Base-by-base conservation (phyloP, 108 stramenopile genomes). In the Nannochloropsis gaditana region DNA sequence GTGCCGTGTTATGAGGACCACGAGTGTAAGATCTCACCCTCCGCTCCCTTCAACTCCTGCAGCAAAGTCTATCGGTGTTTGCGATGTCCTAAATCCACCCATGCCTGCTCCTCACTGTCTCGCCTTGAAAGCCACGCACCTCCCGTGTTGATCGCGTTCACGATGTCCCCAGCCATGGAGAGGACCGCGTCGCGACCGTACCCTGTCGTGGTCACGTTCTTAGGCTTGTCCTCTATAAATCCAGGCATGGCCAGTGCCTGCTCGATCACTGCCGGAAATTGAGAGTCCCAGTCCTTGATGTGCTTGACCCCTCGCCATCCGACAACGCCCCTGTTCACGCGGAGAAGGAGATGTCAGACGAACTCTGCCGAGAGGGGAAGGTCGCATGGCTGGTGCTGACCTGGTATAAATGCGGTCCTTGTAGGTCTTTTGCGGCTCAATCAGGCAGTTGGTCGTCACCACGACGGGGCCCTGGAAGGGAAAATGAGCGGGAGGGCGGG, bases 381-480 rank as follows among this genome's bases (percentile, higher is more conserved):
- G 31, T 1, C 31, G 31, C 31, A 31, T 31, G 31, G 31, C 31
- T 31, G 31, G 31, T 31, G 31, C 31, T 31, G 31, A 31, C 31
- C 31, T 93, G 10, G 93, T 92, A 86, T 91, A 95, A 45, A 95
- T 82, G 21, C 94, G 91, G 86, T 93, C 89, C 81, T 90, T 91
- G 93, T 95, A 95, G 42, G 84, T 83, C 45, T 91, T 87, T n/a
- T 93, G 90, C 42, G 94, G 94, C 85, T 92, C 92, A 41, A 93
- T 43, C 44, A 95, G 89, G 80, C 94, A 95, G 84, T 95, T 95
- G 83, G 93, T 94, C 15, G 93, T 94, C 11, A 93, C 43, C 83
- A 94, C 82, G 79, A 94, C 88, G n/a, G 93, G 92, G 5, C 94
- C 94, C 42, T 93, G 93, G 85, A 94, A 93, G 80, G 79, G 15